Evolutionary conservation across 2,329 filamentous ascomycete species (phyloP).

Genomic region (Septoria petroselini): DNA sequence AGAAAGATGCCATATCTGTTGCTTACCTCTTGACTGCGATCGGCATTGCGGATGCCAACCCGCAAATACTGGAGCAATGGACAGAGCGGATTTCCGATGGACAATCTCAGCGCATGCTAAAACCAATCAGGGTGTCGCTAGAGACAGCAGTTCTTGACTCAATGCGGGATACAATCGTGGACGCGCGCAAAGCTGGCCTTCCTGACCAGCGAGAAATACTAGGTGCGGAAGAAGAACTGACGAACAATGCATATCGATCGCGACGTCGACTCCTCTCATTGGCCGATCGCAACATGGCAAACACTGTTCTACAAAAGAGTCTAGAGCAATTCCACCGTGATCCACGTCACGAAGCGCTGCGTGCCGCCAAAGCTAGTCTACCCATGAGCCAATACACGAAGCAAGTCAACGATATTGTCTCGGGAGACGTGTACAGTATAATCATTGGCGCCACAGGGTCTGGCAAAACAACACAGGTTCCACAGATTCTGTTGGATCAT

Average conservation of each 20-base stretch:
- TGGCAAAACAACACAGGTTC: conserved; percentile 52
- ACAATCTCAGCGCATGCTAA: conserved; percentile 35
- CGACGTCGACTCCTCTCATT: conserved; percentile 9
- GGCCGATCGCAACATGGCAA: conserved; percentile 8
- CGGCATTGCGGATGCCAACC: conserved; percentile 35
- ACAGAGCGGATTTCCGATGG: conserved; percentile 35
- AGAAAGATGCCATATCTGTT: conserved; percentile 37
- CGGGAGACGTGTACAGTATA: conserved; percentile 45
- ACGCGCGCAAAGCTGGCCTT: conserved; percentile 38
- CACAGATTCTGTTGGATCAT: conserved; percentile 54
- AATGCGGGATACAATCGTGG: conserved; percentile 40
- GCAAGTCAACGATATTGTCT: conserved; percentile 29
- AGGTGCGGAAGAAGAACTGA: conserved; percentile 22
- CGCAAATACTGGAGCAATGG: conserved; percentile 37
- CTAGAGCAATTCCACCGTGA: conserved; percentile 25
- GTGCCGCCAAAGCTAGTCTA: conserved; percentile 38
- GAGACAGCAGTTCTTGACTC: conserved; percentile 35
- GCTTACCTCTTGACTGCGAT: conserved; percentile 42
- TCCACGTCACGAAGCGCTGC: conserved; percentile 23
- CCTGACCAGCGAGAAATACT: conserved; percentile 33
- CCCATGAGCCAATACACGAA: conserved; percentile 39
- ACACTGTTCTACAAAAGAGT: conserved; percentile 17
- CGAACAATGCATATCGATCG: background rate
- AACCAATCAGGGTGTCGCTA: conserved; percentile 32
- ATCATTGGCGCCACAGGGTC: conserved; percentile 48